Base-by-base conservation (phyloP, 2,329 filamentous ascomycete genomes). In the Fusarium metavorans region DNA sequence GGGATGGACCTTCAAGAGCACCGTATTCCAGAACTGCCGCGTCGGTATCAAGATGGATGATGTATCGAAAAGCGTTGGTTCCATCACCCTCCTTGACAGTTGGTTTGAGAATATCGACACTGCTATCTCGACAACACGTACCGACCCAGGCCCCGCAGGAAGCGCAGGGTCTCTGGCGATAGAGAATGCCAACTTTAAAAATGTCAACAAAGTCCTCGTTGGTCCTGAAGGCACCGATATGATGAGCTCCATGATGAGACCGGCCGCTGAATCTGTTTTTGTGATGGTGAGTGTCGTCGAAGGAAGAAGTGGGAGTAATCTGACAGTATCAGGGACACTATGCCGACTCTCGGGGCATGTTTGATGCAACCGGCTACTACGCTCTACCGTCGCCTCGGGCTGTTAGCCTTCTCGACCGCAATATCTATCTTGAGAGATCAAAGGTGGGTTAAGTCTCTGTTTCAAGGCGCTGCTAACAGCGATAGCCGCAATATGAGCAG, bases 21-120 rank as follows among this genome's bases (percentile, higher is more conserved):
- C 93, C 23, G 85, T 82, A 30, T 89, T 94, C 81, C 87, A 90
- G 78, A 87, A 92, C 78, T 93, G 91, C 78, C 84, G 84, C 11
- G 85, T 93, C 35, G 93, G 92, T 14, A 85, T 94, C 67, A 91
- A 94, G 79, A 92, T 95, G 87, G 87, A 86, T 60, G 83, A 84
- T 61, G 84, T 91, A 76, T 74, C 77, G 4, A 60, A 72, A 16
- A 89, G 88, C 14, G 93, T 95, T 30, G 93, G 94, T 41, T 96
- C 94, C 0, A 89, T 95, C 27, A 87, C 94, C 39, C 83, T 97
- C 35, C 85, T 95, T 54, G 94, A 97, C 84, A 94, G 92, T 83
- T 88, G 87, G 64, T 91, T 97, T 71, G 87, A 84, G 32, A 89
- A 92, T 80, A 93, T 93, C 1, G 87, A 88, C 1, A 88, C 90